Evolutionary conservation across 2,329 filamentous ascomycete species (phyloP).

Genomic region (Alternaria longipes): DNA sequence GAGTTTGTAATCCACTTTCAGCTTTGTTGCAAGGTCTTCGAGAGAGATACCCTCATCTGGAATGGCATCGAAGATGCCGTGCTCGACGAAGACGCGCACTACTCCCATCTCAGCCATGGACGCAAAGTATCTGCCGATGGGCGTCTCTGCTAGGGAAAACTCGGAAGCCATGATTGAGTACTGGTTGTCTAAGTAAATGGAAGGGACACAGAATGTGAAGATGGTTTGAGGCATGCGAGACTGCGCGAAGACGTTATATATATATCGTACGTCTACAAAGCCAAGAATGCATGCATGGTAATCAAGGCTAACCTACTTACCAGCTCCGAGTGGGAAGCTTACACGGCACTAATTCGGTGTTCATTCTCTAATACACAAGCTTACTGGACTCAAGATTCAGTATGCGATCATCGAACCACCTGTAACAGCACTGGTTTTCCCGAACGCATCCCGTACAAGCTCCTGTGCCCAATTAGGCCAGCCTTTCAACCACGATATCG

Average conservation of each 20-base stretch:
- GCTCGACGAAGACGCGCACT: conserved; percentile 16
- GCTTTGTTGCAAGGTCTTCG: conserved; percentile 7
- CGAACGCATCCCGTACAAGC: conserved; percentile 9
- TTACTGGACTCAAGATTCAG: neutral
- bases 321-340: neutral
- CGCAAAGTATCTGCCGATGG: conserved; percentile 13
- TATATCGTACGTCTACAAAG: neutral
- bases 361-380: neutral
- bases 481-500: conserved; percentile 9
- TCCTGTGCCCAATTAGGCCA: conserved; percentile 8
- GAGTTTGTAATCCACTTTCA: conserved; percentile 10
- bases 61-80: conserved; percentile 15
- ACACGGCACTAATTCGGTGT: neutral
- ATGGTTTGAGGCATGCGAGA: neutral
- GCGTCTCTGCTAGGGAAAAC: conserved; percentile 14
- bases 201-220: neutral
- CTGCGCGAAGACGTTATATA: neutral
- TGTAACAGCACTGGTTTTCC: conserved; percentile 13
- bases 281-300: neutral
- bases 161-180: conserved; percentile 7
- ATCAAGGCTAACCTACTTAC: neutral
- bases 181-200: neutral
- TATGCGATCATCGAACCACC: conserved; percentile 6
- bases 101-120: conserved; percentile 18
- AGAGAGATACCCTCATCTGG: conserved; percentile 12